These are phyloP conservation scores for Amyloporia xantha DNA, from an alignment of 768 basidiomycete species.

Conservation along the genomic window DNA sequence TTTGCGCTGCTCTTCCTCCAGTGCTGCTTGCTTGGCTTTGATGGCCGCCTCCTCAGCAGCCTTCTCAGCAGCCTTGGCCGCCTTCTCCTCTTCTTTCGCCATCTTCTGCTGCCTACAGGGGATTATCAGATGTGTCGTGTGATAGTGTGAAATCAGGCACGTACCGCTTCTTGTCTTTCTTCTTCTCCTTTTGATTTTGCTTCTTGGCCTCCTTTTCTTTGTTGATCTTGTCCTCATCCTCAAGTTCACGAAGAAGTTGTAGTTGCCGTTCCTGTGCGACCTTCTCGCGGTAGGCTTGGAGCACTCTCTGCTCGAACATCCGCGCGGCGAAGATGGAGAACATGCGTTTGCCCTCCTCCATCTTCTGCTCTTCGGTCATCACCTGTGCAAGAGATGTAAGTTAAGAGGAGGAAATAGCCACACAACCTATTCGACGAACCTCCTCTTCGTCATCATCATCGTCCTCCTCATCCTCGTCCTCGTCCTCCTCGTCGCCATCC, in stretches of 20 bases:
- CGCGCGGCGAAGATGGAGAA: conserved; percentile 99
- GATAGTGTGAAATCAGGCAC: conserved; percentile 10
- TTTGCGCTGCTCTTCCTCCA: conserved; percentile 76
- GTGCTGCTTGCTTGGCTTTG: conserved; percentile 68
- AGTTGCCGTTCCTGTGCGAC: conserved; percentile 94
- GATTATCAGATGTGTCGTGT: background rate
- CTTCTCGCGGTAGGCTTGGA: conserved; percentile 93
- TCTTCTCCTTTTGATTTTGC: conserved; percentile 94
- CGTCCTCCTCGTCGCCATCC: conserved; percentile 43
- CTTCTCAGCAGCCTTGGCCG: conserved; percentile 75
- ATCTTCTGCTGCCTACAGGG: conserved; percentile 75
- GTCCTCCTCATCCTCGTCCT: conserved; percentile 45
- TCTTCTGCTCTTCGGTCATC: conserved; percentile 95
- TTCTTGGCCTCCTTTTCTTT: conserved; percentile 89
- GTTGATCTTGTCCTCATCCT: conserved; percentile 85
- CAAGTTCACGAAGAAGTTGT: conserved; percentile 89
- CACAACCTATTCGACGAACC: conserved; percentile 15
- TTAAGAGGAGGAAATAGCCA: background rate
- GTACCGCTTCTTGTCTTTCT: conserved; percentile 97
- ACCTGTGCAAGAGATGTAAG: conserved; percentile 33
- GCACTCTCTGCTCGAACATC: conserved; percentile 98
- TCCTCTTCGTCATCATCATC: conserved; percentile 47
- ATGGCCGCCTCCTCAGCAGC: conserved; percentile 78
- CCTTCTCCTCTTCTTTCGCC: conserved; percentile 89
- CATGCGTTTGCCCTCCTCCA: conserved; percentile 99